Conservation (phyloP, 768 basidiomycete genomes). For the Mycena vitilis region DNA sequence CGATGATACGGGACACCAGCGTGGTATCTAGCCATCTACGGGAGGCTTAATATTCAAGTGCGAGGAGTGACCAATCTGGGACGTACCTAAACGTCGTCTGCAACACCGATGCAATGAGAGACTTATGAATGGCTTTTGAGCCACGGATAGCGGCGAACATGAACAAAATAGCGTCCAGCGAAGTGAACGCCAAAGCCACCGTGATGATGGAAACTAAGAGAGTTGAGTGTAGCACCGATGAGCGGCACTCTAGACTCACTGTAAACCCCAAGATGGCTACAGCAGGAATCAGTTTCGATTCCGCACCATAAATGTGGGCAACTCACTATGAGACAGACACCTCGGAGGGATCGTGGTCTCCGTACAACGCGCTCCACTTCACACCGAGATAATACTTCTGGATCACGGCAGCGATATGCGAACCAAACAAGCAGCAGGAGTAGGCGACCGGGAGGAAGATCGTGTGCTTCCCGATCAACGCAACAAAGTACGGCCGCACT, state of each 20-base stretch:
- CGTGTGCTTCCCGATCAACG: conserved; percentile 9
- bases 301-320: not conserved
- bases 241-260: not conserved
- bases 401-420: not conserved
- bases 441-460: conserved; percentile 5
- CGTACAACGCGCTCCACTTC: conserved; percentile 10
- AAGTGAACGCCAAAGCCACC: not conserved
- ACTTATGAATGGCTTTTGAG: not conserved
- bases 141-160: not conserved
- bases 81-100: not conserved
- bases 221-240: not conserved
- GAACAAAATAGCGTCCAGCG: not conserved
- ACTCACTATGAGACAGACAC: conserved; percentile 16
- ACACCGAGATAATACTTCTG: conserved; percentile 17
- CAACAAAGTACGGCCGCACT: conserved; percentile 11
- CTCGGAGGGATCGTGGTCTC: conserved; percentile 8
- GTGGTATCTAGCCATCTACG: conserved; percentile 19
- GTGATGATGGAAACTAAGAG: not conserved
- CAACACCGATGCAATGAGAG: not conserved
- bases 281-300: too few species aligned
- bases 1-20: conserved; percentile 8
- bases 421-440: conserved; percentile 15
- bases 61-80: too few species aligned
- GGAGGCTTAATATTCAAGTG: not conserved
- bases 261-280: conserved; percentile 16